Evolutionary conservation across 2,329 filamentous ascomycete genomes (phyloP), one percentile per base, ranked within the genome.

Genomic region (Cladophialophora chaetospira): DNA sequence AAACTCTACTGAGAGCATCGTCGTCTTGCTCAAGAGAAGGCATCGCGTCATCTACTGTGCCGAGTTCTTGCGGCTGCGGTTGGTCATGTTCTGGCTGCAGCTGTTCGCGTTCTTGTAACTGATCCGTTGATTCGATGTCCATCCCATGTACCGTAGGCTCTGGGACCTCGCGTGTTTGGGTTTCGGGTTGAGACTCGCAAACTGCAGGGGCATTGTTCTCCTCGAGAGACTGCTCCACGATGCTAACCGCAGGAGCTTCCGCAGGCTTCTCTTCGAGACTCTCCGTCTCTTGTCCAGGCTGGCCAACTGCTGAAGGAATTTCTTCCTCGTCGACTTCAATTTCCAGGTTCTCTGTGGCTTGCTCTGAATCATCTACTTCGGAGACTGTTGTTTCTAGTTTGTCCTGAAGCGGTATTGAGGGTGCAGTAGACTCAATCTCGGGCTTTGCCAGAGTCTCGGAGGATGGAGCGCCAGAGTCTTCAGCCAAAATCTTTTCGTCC

Each of bases 1-100:
- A 76, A 19, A 71, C 67, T 9, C 71, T 63, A 38, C 54, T 64
- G 6, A 68, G 66, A 31, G 52, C 35, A 36, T 43, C 53, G 9
- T 54, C 33, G 15, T 31, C 36, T n/a, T 44, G 3, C 1, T 47
- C 28, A 21, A 28, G 23, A 3, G 44, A 15, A 8, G 33, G 15
- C 17, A 33, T 8, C 5, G 29, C 44, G 15, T 33, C 44, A 17
- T 17, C 19, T 29, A 8, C 23, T 4, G 4, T 15, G 8, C 15
- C 8, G 4, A 6, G 23, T 28, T 29, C 11, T 11, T 2, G 19
- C 15, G 28, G 11, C 5, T 47, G 42, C 15, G 19, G 29, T 33
- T 13, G 29, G 29, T 33, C 13, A 6, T 33, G 29, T 6, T 33
- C 6, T 8, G 29, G n/a, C n/a, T n/a, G n/a, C n/a, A n/a, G n/a